Evolutionary conservation across 345 rosid species (phyloP).

Genomic region (Pistacia vera): DNA sequence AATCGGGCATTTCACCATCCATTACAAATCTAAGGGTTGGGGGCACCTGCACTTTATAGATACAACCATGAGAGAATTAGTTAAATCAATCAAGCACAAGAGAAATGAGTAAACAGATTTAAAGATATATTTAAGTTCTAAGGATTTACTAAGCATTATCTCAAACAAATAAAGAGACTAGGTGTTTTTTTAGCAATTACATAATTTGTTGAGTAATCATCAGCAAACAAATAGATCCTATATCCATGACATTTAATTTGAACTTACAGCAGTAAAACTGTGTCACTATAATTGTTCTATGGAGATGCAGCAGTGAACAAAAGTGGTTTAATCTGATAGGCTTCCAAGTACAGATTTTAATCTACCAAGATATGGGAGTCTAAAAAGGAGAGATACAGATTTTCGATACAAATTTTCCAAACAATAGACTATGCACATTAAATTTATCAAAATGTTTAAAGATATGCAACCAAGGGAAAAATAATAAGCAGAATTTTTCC

Average conservation of each 20-base stretch:
- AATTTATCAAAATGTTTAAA: too few relatives aligned
- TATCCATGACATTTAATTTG: neutral
- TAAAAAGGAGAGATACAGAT: too few relatives aligned
- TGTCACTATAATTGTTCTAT: neutral
- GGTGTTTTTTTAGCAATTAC: neutral
- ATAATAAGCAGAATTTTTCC: neutral
- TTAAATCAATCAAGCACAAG: neutral
- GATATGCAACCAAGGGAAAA: neutral
- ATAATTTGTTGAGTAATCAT: neutral
- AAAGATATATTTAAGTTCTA: neutral
- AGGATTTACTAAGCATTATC: neutral
- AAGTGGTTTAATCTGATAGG: neutral
- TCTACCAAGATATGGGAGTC: too few relatives aligned
- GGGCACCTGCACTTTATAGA: slow-evolving; percentile 66
- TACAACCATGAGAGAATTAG: slow-evolving; percentile 5
- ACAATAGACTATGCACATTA: neutral
- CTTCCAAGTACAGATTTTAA: neutral
- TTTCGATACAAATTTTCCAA: too few relatives aligned
- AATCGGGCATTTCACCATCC: slow-evolving; percentile 98
- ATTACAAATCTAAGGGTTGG: slow-evolving; percentile 89
- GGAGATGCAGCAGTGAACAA: neutral
- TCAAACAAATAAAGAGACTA: neutral
- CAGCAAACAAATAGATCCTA: neutral
- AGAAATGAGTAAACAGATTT: neutral
- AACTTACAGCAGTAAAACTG: neutral